phyloP scores from a whole-genome alignment of 2,329 filamentous ascomycete genomes.

The Pseudogymnoascus sp. region DNA sequence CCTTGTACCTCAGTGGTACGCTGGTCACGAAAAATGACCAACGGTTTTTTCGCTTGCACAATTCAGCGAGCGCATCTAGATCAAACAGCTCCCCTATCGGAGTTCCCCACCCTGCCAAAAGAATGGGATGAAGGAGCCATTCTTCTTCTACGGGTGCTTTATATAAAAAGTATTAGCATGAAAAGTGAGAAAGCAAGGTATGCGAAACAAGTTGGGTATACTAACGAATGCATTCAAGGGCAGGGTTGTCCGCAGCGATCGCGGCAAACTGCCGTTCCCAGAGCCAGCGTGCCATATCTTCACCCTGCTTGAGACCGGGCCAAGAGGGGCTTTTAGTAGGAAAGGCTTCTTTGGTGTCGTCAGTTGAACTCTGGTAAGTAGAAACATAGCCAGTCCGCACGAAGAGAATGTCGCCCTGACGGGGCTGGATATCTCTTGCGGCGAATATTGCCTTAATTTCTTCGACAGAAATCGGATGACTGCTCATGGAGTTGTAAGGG shows the following conservation, averaged over 20 bases:
- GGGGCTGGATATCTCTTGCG: conserved; percentile 29
- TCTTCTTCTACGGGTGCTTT: conserved; percentile 17
- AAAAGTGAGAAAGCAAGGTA: background rate
- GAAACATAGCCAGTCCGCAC: conserved; percentile 31
- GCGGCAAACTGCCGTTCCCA: conserved; percentile 39
- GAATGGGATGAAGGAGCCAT: conserved; percentile 30
- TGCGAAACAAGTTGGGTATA: conserved; percentile 24
- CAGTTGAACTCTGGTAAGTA: conserved; percentile 24
- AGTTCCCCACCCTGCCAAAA: conserved; percentile 43
- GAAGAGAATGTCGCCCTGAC: conserved; percentile 32
- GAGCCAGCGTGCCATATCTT: conserved; percentile 33
- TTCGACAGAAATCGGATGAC: conserved; percentile 19
- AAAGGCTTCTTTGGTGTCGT: conserved; percentile 21
- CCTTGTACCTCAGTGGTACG: conserved; percentile 48
- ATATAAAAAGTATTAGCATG: background rate
- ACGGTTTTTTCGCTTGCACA: conserved; percentile 42
- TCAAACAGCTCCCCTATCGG: conserved; percentile 43
- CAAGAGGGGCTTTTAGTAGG: conserved; percentile 14
- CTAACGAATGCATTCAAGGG: conserved; percentile 32
- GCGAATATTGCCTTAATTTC: conserved; percentile 28
- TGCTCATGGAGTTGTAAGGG: conserved; percentile 45
- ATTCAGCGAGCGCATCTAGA: conserved; percentile 40
- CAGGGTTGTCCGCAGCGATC: conserved; percentile 35
- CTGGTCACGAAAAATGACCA: conserved; percentile 57
- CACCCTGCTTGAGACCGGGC: conserved; percentile 16